phyloP scores from a whole-genome alignment of 768 basidiomycete species.

The Cubamyces lactineus region DNA sequence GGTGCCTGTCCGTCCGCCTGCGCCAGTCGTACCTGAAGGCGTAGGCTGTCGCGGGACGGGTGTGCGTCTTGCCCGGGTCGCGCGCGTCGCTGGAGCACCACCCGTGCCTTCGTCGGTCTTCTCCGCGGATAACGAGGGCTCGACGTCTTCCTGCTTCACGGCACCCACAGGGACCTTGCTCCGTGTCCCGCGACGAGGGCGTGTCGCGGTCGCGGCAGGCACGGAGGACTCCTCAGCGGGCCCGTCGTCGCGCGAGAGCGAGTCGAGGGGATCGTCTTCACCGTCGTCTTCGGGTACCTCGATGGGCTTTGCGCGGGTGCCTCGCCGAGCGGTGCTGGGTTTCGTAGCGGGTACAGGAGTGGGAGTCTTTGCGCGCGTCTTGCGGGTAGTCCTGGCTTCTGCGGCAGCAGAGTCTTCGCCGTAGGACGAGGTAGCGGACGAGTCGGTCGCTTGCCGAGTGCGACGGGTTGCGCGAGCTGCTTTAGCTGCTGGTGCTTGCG shows the following conservation, averaged over 20 bases:
- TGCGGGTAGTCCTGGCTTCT: slow-evolving; percentile 23
- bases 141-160: slow-evolving; percentile 24
- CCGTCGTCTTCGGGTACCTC: slow-evolving; percentile 11
- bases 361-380: slow-evolving; percentile 25
- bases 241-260: slow-evolving; percentile 15
- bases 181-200: slow-evolving; percentile 28
- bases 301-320: slow-evolving; percentile 17
- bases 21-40: slow-evolving; percentile 10
- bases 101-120: slow-evolving; percentile 10
- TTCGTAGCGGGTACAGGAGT: slow-evolving; percentile 10
- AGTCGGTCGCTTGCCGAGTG: slow-evolving; percentile 28
- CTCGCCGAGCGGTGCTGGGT: slow-evolving; percentile 1
- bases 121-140: slow-evolving; percentile 13
- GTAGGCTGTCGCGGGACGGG: slow-evolving; percentile 17
- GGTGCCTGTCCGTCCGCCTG: slow-evolving; percentile 13
- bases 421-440: slow-evolving; percentile 14
- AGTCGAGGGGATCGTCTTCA: slow-evolving; percentile 30
- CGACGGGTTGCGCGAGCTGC: slow-evolving; percentile 27
- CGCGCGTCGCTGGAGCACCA: background rate
- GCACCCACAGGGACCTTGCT: slow-evolving; percentile 26
- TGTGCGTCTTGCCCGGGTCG: slow-evolving; percentile 18
- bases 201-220: slow-evolving; percentile 19
- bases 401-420: slow-evolving; percentile 16
- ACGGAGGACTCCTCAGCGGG: slow-evolving; percentile 14
- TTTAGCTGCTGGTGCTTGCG: slow-evolving; percentile 8